phyloP scores from a whole-genome alignment of 345 rosid genomes.

The Durio zibethinus region DNA sequence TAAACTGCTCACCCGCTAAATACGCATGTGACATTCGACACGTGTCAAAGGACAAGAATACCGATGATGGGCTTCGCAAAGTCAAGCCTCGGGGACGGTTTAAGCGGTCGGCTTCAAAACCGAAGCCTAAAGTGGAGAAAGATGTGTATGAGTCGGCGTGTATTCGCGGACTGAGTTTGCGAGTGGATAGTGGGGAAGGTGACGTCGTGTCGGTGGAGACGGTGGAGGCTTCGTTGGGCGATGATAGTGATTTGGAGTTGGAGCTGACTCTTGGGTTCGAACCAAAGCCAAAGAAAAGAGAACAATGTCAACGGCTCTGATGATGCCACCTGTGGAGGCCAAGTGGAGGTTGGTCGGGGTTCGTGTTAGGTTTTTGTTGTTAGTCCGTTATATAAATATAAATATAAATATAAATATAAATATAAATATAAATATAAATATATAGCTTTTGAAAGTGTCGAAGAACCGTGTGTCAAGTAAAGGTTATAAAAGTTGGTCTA shows the following conservation, averaged over 20 bases:
- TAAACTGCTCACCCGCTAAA: not conserved
- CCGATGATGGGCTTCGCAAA: constrained; percentile 21
- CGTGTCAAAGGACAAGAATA: constrained; percentile 21
- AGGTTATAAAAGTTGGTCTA: not conserved
- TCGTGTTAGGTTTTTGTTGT: not conserved
- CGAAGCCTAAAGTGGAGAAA: not conserved
- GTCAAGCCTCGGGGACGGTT: constrained; percentile 25
- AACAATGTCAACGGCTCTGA: not conserved
- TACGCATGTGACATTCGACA: constrained; percentile 36
- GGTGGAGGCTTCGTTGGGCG: constrained; percentile 29
- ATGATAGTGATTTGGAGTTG: constrained; percentile 20
- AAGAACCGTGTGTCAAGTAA: too few relatives aligned
- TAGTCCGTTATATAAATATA: too few relatives aligned
- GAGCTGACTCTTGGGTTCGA: constrained; percentile 31
- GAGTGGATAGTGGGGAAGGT: constrained; percentile 17
- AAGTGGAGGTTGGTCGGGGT: not conserved
- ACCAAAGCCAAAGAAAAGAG: not conserved
- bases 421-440: too few relatives aligned
- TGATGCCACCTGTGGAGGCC: not conserved
- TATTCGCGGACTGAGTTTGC: constrained; percentile 13
- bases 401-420: too few relatives aligned
- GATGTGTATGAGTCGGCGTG: not conserved
- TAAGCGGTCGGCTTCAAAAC: constrained; percentile 25
- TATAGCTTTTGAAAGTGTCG: not conserved
- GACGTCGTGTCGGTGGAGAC: constrained; percentile 35